These are phyloP conservation scores for Syzygium syzygioides DNA, from an alignment of 441 rosid species.

Conservation along the genomic window DNA sequence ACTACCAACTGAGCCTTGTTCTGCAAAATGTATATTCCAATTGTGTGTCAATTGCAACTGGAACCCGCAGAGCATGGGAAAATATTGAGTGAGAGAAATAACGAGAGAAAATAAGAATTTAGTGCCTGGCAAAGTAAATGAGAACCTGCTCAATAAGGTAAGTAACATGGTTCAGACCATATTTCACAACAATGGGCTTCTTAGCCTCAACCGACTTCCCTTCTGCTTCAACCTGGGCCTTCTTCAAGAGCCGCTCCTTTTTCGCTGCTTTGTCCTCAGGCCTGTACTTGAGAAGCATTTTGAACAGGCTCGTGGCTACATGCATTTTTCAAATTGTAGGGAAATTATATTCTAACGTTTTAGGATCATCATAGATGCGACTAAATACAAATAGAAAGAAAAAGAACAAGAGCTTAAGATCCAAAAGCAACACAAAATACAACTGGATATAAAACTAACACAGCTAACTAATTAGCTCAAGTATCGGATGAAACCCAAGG, in stretches of 20 bases:
- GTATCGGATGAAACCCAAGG: background rate
- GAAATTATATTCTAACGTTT: background rate
- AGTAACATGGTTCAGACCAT: constrained; percentile 84
- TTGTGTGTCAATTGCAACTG: background rate
- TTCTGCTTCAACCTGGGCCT: constrained; percentile 80
- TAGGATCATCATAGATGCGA: background rate
- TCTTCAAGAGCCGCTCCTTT: constrained; percentile 71
- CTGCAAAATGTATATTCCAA: background rate
- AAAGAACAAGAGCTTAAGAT: background rate
- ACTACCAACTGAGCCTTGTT: constrained; percentile 13
- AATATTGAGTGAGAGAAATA: background rate
- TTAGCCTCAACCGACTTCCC: constrained; percentile 67
- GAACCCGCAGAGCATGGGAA: background rate
- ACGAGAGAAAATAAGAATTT: background rate
- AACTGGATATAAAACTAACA: background rate
- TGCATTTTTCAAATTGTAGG: background rate
- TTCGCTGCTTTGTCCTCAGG: constrained; percentile 88
- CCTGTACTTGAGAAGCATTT: constrained; percentile 75
- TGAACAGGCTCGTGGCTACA: constrained; percentile 68
- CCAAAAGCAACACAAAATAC: background rate
- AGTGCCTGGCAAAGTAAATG: background rate
- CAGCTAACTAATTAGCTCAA: background rate
- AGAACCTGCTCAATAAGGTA: constrained; percentile 74
- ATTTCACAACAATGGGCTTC: constrained; percentile 85
- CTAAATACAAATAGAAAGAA: background rate